Evolutionary conservation across 805 yeast genomes (phyloP).

Genomic region (Metschnikowia anglica): DNA sequence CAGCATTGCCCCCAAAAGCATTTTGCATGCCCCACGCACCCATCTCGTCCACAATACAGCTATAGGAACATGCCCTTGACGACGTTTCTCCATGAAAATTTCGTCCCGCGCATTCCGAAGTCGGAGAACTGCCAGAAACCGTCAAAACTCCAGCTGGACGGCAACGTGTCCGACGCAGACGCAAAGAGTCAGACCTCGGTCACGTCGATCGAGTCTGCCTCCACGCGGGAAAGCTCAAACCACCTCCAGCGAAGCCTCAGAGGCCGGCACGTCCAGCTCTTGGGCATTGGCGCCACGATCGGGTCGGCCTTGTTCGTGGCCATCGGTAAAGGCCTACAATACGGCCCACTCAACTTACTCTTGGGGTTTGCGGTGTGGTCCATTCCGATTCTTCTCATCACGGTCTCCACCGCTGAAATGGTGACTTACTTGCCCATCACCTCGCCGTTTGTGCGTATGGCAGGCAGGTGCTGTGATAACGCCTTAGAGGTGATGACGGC

Average conservation of each 20-base stretch:
- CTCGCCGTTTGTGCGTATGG: conserved; percentile 73
- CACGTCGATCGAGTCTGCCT: conserved; percentile 10
- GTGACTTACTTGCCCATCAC: conserved; percentile 72
- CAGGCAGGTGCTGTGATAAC: conserved; percentile 73
- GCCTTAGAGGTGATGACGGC: conserved; percentile 75
- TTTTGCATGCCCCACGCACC: neutral
- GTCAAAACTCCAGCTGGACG: too few relatives aligned
- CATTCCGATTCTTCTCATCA: conserved; percentile 62
- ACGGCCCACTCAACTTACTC: conserved; percentile 69
- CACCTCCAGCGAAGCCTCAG: conserved; percentile 46
- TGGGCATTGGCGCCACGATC: conserved; percentile 79
- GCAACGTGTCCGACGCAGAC: neutral
- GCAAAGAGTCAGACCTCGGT: conserved; percentile 11
- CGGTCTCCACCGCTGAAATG: conserved; percentile 75
- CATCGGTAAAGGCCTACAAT: conserved; percentile 60
- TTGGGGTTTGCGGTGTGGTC: conserved; percentile 69
- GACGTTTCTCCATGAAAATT: conserved; percentile 16
- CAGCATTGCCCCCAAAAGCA: neutral
- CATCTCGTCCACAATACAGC: neutral
- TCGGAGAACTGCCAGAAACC: neutral
- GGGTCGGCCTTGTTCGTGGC: conserved; percentile 80
- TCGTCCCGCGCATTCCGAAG: conserved; percentile 18
- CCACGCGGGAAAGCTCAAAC: conserved; percentile 15
- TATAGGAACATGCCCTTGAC: conserved; percentile 3
- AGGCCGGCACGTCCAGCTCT: conserved; percentile 73